Evolutionary conservation across 2,329 filamentous ascomycete species (phyloP), one percentile per base, ranked within the genome.

Genomic region (Drechmeria coniospora): DNA sequence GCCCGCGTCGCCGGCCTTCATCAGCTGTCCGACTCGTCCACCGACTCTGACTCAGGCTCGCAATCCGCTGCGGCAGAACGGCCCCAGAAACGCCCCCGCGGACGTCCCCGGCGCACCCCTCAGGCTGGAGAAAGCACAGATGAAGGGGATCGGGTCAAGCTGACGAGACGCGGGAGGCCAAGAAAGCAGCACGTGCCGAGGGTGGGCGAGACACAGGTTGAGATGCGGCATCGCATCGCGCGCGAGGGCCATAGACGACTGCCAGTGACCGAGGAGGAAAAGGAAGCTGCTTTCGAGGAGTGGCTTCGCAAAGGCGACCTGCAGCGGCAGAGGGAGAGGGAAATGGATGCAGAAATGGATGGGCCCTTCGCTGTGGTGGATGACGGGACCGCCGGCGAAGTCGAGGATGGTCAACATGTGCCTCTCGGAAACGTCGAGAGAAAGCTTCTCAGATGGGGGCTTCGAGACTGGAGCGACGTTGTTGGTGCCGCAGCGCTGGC

Each of bases 401-500:
- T 38, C 3, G 32, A 36, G 15, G 34, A 37, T 12, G 35, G 38
- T 12, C 33, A 31, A 21, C 28, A 32, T 24, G 21, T 27, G 4
- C 24, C 31, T 11, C 37, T 40, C 17, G 36, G 32, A 18, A 43
- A 39, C 13, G 25, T 26, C 9, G 41, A 45, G 10, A 37, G 34
- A n/a, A 50, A 40, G 29, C 41, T 50, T 4, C 36, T 41, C 2
- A 42, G 47, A 24, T 61, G 49, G 46, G 60, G 50, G 10, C 55
- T 72, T 9, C 67, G 79, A 14, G 79, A 92, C 53, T 95, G 87
- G 87, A 79, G 74, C 38, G 81, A 92, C 38, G 68, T 94, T 2
- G 54, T 94, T 16, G 80, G 80, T 1, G 63, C 83, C 1, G 87
- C 87, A 3, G 67, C 80, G 0, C 54, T 92, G 27, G 68, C 68